Base-by-base conservation (phyloP, 2,329 filamentous ascomycete species). In the Didymella pomorum region DNA sequence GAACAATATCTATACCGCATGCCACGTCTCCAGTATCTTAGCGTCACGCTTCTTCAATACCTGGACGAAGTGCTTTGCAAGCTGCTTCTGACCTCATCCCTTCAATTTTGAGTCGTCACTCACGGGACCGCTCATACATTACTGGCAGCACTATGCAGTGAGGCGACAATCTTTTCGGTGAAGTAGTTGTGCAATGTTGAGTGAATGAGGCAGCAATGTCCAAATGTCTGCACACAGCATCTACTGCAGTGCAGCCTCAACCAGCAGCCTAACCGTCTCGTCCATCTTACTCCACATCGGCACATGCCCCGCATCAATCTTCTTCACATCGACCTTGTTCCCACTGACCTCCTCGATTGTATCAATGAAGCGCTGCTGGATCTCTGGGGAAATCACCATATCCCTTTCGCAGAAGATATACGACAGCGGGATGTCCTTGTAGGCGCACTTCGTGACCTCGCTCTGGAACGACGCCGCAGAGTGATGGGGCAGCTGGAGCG, bases 331-430 rank as follows among this genome's bases (percentile, higher is more conserved):
- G 1, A 50, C 59, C 28, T 60, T 71, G 4, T 72, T 74, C 25
- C 65, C 71, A 52, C 63, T 58, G 3, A 51, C 72, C 53, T 67
- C 64, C 63, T 75, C 70, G 33, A 81, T 72, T 33, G 71, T 65
- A 9, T 74, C 69, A 45, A 74, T 76, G 20, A 62, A 66, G 16
- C 64, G 51, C 52, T 62, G 67, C 63, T 80, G 78, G 4, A 43
- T 28, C 26, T 64, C 63, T 0, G 71, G 59, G 1, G 63, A 51
- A 21, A 81, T 65, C 16, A 69, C 53, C 11, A 58, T 1, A 60
- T 81, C 78, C 1, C 67, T 58, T 46, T 78, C 76, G 41, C 75
- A 77, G 4, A 79, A 44, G 10, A 81, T 60, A 42, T 79, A 81
- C 0, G 72, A 78, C 3, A 77, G 71, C 0, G 75, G 76, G 1